Evolutionary conservation across 169 alveolate genomes (phyloP), one percentile per base, ranked within the genome.

Genomic region (Eimeria praecox): DNA sequence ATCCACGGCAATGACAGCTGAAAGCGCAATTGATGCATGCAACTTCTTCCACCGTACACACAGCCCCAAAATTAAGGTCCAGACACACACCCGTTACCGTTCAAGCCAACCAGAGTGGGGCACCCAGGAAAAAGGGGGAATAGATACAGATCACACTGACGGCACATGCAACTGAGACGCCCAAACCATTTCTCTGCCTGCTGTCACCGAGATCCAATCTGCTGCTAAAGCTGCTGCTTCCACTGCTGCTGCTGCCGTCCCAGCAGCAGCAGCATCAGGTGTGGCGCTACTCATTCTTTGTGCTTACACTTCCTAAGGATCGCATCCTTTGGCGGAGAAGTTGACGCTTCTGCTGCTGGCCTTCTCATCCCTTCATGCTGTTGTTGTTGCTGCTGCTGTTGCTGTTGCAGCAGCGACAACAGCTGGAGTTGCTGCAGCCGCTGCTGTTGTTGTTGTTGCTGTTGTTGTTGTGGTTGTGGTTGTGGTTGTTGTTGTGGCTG

Each of bases 391-490:
- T 83, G 91, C 38, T 83, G 91, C 42, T 83, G 91, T 20, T 83
- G 91, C 73, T 83, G 91, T 8, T 83, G 91, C 91, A 83, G 91
- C 75, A 83, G 56, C 54, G 91, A 54, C 44, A 83, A 16, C n/a
- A 83, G 91, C 54, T 83, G 91, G 73, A 83, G 73, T 38, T 83
- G 91, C 91, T 83, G 91, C 40, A 83, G 91, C 27, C 91, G 75
- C 77, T 83, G 91, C 75, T 83, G 91, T 40, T 49, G 90, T 6
- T 75, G 85, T 33, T 77, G 87, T 54, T 82, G 90, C 90, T 82
- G 90, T 54, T n/a, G n/a, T n/a, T 77, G 87, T 22, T 42, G 33
- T 27, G 38, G 87, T 62, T 49, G 59, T 49, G 6, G 59, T 12
- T 75, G 86, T 42, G 24, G 78, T n/a, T 69, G 78, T 30, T 42